These are phyloP conservation scores for Tillandsia leiboldiana DNA, from an alignment of 176 grass and related monocot species.

Conservation along the genomic window DNA sequence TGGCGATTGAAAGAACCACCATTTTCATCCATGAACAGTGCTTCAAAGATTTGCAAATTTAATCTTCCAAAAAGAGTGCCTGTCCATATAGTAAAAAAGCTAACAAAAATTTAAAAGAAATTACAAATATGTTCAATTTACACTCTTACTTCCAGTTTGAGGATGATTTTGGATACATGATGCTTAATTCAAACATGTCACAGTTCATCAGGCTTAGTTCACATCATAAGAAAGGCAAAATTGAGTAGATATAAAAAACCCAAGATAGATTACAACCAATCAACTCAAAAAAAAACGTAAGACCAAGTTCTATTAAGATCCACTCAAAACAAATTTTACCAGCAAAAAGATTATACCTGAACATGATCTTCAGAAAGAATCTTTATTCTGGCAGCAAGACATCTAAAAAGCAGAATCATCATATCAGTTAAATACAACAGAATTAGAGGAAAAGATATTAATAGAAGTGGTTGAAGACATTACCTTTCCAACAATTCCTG, in stretches of 20 bases:
- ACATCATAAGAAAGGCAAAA: not conserved
- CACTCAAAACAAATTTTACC: not conserved
- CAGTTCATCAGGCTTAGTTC: too few relatives aligned
- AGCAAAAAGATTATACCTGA: conserved; percentile 38
- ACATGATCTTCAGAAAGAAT: conserved; percentile 56
- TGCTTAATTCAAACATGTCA: too few relatives aligned
- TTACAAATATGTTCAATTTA: too few relatives aligned
- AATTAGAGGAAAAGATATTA: not conserved
- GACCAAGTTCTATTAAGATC: not conserved
- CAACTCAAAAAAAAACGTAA: not conserved
- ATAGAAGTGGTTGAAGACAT: conserved; percentile 10
- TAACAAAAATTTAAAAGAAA: too few relatives aligned
- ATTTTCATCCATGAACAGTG: too few relatives aligned
- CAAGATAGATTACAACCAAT: not conserved
- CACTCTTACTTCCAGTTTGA: too few relatives aligned
- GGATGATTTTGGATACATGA: too few relatives aligned
- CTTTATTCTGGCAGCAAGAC: conserved; percentile 46
- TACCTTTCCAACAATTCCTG: conserved; percentile 83
- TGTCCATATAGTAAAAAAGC: too few relatives aligned
- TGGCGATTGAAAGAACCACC: too few relatives aligned
- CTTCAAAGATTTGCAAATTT: too few relatives aligned
- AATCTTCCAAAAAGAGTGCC: too few relatives aligned
- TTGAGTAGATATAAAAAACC: not conserved
- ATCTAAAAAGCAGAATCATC: conserved; percentile 50
- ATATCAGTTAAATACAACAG: conserved; percentile 12